phyloP scores from a whole-genome alignment of 306 rosid species.

The Calophaca sinica region DNA sequence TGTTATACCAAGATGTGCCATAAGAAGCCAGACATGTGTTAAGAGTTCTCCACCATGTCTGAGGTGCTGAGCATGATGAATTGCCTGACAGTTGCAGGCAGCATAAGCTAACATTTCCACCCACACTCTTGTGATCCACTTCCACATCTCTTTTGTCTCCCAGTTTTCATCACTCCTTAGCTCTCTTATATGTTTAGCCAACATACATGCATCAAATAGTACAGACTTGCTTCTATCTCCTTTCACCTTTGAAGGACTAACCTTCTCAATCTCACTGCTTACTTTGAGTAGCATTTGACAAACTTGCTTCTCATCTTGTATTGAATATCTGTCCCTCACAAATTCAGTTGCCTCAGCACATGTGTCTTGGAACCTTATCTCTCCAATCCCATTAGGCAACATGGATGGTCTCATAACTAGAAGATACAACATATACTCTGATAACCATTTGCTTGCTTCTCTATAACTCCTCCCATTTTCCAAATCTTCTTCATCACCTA shows the following conservation, averaged over 20 bases:
- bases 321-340: constrained; percentile 26
- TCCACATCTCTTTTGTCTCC: constrained; percentile 23
- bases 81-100: constrained; percentile 36
- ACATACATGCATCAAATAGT: constrained; percentile 44
- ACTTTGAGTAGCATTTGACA: constrained; percentile 2
- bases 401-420: constrained; percentile 43
- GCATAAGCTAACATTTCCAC: constrained; percentile 48
- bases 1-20: constrained; percentile 56
- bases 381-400: constrained; percentile 48
- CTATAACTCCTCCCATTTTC: background rate
- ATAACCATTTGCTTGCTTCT: constrained; percentile 38
- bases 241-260: constrained; percentile 43
- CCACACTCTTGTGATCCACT: constrained; percentile 42
- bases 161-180: background rate
- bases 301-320: background rate
- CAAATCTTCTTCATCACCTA: background rate
- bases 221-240: constrained; percentile 53
- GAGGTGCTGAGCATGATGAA: constrained; percentile 48
- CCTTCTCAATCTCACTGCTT: background rate
- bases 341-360: constrained; percentile 48
- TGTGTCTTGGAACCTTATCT: constrained; percentile 52
- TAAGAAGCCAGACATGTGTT: constrained; percentile 48
- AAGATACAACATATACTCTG: constrained; percentile 50
- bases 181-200: constrained; percentile 12
- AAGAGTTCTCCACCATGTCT: constrained; percentile 47